These are phyloP conservation scores for Aschersonia sp. DNA, from an alignment of 2,329 filamentous ascomycete species.

Conservation along the genomic window DNA sequence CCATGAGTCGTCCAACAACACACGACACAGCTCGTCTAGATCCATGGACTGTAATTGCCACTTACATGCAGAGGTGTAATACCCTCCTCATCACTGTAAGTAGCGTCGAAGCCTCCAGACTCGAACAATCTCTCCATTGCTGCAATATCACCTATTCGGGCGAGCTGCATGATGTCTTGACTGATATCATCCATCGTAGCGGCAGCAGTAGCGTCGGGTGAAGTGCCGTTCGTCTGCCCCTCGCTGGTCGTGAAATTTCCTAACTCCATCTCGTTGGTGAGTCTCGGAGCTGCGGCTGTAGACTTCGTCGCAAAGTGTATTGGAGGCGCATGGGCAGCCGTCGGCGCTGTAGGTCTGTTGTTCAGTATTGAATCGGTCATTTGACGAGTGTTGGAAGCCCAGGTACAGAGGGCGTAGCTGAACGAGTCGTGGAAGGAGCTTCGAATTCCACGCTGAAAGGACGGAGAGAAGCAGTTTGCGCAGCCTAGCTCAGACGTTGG, in stretches of 20 bases:
- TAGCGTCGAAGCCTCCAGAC: constrained; percentile 65
- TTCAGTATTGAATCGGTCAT: constrained; percentile 28
- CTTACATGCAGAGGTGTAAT: constrained; percentile 90
- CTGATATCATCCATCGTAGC: constrained; percentile 28
- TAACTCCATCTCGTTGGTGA: constrained; percentile 44
- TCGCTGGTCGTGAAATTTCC: constrained; percentile 29
- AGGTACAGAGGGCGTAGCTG: too few species aligned
- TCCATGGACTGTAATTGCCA: not conserved
- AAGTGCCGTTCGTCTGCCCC: constrained; percentile 3
- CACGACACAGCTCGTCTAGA: too few species aligned
- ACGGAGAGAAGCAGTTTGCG: too few species aligned
- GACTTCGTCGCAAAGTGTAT: constrained; percentile 42
- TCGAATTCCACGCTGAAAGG: too few species aligned
- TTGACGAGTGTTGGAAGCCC: not conserved
- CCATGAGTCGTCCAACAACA: not conserved
- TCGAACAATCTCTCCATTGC: constrained; percentile 87
- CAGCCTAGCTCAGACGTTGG: too few species aligned
- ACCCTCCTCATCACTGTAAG: constrained; percentile 76
- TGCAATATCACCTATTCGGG: constrained; percentile 70
- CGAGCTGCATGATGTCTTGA: constrained; percentile 84
- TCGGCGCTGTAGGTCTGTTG: constrained; percentile 20
- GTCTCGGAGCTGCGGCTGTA: constrained; percentile 35
- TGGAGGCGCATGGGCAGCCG: constrained; percentile 20
- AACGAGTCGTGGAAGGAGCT: too few species aligned
- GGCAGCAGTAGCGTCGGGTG: not conserved